Base-by-base conservation (phyloP, 106 monocot genomes). In the Gastrodia elata region DNA sequence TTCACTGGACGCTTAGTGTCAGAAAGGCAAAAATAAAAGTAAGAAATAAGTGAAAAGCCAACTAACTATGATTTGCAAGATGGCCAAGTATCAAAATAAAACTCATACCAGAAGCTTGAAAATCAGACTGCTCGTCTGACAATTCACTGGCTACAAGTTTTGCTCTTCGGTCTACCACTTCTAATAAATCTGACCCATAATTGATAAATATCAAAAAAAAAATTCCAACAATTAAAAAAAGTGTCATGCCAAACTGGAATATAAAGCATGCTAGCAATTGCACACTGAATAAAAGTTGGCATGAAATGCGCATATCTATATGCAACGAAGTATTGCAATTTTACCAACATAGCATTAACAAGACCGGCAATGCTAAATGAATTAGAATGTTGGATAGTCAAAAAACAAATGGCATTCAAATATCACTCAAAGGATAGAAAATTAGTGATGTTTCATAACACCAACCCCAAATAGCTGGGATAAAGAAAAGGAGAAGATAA, bases 131-230 rank as follows among this genome's bases (percentile, higher is more conserved):
- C 71, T 97, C 97, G 77, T 93, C 92, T 14, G 90, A 73, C 64
- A 89, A 82, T 76, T 96, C 95, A 70, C 55, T 77, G 26, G 76
- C 97, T 10, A 98, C 97, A 67, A 90, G 86, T 79, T 98, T 98
- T 73, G 97, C 97, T 82, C 88, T 88, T 65, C 97, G 86, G 70
- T 98, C 97, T 13, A 98, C 97, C 61, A 91, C 91, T 83, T 98
- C 97, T 30, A 98, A 77, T 37, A 98, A 79, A 75, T 93, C 97
- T 98, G 76, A 61, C 30, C 61, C 61, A 61, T 26, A 11, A 13
- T 10, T 61, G 61, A 4, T 10, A 61, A 28, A 61, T 61, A 9
- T 52, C 52, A 52, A n/a, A 52, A 52, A 52, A 52, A 9, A n/a
- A 6, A 52, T 22, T 52, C 52, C 52, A 52, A 52, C 52, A 18